Evolutionary conservation across 257 asterid species (phyloP).

Genomic region (Nyctanthes arbortristis): DNA sequence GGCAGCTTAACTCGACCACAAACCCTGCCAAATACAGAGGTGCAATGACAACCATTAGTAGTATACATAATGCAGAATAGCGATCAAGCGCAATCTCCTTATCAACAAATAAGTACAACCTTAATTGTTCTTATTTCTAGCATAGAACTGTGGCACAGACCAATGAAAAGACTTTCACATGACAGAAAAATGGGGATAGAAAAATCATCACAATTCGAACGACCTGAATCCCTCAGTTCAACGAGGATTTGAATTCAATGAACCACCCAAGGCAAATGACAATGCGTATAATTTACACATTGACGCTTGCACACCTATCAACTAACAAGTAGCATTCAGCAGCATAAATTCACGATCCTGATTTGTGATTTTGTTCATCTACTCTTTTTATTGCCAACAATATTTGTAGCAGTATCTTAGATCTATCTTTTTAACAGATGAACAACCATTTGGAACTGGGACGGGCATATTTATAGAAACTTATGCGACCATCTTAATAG

Average conservation of each 20-base stretch:
- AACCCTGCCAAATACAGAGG: conserved; percentile 50
- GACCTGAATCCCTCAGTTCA: too few species aligned
- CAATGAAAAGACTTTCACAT: neutral
- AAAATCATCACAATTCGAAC: neutral
- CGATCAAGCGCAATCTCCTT: too few species aligned
- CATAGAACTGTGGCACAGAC: neutral
- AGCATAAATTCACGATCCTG: neutral
- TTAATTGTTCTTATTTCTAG: neutral
- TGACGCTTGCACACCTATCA: too few species aligned
- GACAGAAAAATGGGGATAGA: neutral
- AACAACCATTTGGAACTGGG: too few species aligned
- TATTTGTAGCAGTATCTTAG: neutral
- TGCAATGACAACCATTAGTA: neutral
- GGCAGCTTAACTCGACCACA: conserved; percentile 94
- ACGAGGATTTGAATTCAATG: too few species aligned
- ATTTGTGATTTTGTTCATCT: neutral
- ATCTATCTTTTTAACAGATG: too few species aligned
- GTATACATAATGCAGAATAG: neutral
- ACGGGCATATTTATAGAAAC: too few species aligned
- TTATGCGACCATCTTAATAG: too few species aligned
- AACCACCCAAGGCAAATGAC: too few species aligned
- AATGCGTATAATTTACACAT: too few species aligned
- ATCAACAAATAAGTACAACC: neutral
- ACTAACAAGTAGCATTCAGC: too few species aligned
- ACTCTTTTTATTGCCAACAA: neutral